phyloP scores from a whole-genome alignment of 495 filamentous ascomycete species.

The Xylaria curta region DNA sequence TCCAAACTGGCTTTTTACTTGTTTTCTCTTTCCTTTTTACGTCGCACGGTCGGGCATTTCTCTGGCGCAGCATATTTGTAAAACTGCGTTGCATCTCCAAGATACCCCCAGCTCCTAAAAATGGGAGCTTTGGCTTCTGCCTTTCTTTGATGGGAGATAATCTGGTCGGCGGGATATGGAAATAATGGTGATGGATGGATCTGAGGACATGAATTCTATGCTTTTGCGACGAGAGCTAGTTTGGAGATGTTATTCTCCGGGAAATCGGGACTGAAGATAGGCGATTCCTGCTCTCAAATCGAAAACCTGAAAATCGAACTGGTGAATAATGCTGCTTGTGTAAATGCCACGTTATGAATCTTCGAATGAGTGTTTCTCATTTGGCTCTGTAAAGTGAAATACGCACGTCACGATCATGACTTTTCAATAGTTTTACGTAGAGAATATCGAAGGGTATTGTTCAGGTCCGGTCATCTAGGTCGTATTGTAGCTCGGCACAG shows the following conservation, averaged over 20 bases:
- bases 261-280: background rate
- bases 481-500: background rate
- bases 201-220: background rate
- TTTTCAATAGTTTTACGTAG: background rate
- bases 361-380: background rate
- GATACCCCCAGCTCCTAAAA: conserved; percentile 23
- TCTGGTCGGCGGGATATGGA: background rate
- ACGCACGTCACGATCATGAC: background rate
- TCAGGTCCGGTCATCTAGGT: background rate
- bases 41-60: background rate
- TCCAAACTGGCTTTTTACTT: background rate
- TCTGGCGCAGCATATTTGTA: background rate
- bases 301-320: background rate
- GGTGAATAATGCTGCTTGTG: background rate
- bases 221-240: background rate
- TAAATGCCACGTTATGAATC: background rate
- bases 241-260: background rate
- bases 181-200: background rate
- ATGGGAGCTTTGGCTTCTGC: conserved; percentile 12
- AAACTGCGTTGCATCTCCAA: conserved; percentile 1
- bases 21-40: background rate
- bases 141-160: background rate
- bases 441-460: background rate
- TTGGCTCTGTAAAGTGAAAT: background rate
- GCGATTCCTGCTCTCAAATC: background rate